Evolutionary conservation across 2,329 filamentous ascomycete genomes (phyloP), one percentile per base, ranked within the genome.

Genomic region (Fusarium lateritium): DNA sequence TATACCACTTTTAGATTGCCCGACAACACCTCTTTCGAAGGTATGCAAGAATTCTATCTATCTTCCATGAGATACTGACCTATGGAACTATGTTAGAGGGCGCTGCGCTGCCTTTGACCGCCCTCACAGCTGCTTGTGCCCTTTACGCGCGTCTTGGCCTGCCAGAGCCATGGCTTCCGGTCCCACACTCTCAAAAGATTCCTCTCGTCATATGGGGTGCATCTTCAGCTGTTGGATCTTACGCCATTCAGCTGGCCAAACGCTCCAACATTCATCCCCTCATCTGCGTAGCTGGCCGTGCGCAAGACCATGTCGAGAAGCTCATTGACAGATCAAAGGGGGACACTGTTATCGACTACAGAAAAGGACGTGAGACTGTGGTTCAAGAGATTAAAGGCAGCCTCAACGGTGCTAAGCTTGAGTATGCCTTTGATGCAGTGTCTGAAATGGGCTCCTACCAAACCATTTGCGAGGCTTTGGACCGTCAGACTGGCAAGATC

Each of bases 391-490:
- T 69, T 0, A 49, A 7, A 7, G 40, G n/a, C 0, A 24, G 19
- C 0, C 44, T 70, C 7, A 21, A 51, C 3, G 52, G 42, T 0
- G 3, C 15, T 9, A 69, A 53, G 31, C 40, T 70, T 0, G 45
- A 62, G 11, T 53, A 52, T 0, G 66, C 66, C 0, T 70, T 69
- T 13, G 66, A 69, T 3, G 62, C 66, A 8, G 24, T 69, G 6
- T 69, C 66, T 4, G 66, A 67, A 5, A 50, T 49, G 26, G 66
- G 62, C 2, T 69, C 66, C 1, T 69, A 69, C 8, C 65, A 69
- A 21, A 69, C 65, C 3, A 62, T 69, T 4, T 69, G 66, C 15
- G 19, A 68, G 0, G 61, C 43, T 8, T 45, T 68, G 2, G 65
- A 66, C 3, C 19, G 56, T 0, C 17, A 38, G 2, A 56, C 50